Percentiles rank a stretch among this genome's conserved stretches.
phyloP scores from a whole-genome alignment of 1,139 yeast species.

The Candida tunisiensis region DNA sequence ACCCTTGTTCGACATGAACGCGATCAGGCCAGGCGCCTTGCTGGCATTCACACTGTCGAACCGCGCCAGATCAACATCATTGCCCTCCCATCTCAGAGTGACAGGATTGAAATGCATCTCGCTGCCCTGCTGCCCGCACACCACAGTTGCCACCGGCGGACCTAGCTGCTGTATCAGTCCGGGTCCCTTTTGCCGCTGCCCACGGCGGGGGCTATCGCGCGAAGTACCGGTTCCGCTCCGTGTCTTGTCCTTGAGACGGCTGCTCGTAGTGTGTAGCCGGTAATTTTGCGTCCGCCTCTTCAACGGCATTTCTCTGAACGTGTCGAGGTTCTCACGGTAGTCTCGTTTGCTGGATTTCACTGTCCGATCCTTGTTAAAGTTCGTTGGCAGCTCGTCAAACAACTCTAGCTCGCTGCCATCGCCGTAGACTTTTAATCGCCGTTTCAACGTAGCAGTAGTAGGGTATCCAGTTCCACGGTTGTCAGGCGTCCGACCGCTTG shows the following conservation, averaged over 20 bases:
- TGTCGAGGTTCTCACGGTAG: background rate
- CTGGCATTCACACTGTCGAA: conserved; percentile 23
- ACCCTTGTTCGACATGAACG: conserved; percentile 17
- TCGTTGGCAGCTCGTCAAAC: background rate
- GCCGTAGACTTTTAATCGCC: background rate
- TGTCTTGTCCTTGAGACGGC: background rate
- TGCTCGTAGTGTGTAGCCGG: background rate
- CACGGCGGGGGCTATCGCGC: background rate
- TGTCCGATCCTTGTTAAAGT: background rate
- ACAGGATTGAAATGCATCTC: conserved; percentile 39
- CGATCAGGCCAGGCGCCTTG: conserved; percentile 20
- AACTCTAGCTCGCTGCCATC: background rate
- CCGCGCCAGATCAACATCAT: conserved; percentile 36
- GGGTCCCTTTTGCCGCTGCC: no score
- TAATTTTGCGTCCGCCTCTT: background rate
- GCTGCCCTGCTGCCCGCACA: conserved; percentile 10
- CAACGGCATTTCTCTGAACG: background rate
- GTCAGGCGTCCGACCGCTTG: no score
- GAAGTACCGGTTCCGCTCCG: background rate
- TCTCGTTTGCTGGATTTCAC: background rate
- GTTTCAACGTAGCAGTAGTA: background rate
- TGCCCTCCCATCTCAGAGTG: conserved; percentile 50
- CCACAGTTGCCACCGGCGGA: background rate
- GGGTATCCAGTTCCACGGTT: no score
- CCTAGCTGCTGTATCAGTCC: background rate